phyloP scores from a whole-genome alignment of 441 rosid species.

The Flueggea neowawraea region DNA sequence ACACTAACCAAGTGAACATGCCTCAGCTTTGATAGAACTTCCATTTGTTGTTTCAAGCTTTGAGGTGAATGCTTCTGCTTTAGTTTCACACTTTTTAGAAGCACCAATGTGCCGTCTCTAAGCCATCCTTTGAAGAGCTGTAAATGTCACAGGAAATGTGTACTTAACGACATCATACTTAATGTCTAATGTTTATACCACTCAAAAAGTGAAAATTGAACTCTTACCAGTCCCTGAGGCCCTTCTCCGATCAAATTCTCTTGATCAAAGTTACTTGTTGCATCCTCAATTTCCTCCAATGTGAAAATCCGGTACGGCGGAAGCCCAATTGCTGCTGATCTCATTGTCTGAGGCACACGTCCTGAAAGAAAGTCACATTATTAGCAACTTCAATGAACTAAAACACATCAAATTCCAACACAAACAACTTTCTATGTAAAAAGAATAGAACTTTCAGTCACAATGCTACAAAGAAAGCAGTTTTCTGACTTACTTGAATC shows the following conservation, averaged over 20 bases:
- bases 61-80: constrained; percentile 69
- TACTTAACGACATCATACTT: neutral
- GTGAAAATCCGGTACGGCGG: constrained; percentile 63
- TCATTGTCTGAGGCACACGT: constrained; percentile 83
- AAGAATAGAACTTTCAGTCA: too few relatives aligned
- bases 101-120: constrained; percentile 59
- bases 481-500: too few relatives aligned
- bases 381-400: neutral
- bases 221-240: constrained; percentile 59
- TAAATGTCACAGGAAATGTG: neutral
- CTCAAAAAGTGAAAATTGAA: too few relatives aligned
- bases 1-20: constrained; percentile 82
- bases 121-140: constrained; percentile 76
- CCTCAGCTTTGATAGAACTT: constrained; percentile 77
- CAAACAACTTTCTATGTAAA: too few relatives aligned
- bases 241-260: constrained; percentile 52
- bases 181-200: too few relatives aligned
- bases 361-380: constrained; percentile 24
- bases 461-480: too few relatives aligned
- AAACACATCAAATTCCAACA: neutral
- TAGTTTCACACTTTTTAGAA: constrained; percentile 65
- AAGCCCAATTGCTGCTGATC: constrained; percentile 75
- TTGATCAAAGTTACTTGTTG: constrained; percentile 74
- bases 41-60: constrained; percentile 64
- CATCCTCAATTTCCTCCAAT: constrained; percentile 86